Evolutionary conservation across 2,329 filamentous ascomycete genomes (phyloP).

Genomic region (Calonectria henricotiae): DNA sequence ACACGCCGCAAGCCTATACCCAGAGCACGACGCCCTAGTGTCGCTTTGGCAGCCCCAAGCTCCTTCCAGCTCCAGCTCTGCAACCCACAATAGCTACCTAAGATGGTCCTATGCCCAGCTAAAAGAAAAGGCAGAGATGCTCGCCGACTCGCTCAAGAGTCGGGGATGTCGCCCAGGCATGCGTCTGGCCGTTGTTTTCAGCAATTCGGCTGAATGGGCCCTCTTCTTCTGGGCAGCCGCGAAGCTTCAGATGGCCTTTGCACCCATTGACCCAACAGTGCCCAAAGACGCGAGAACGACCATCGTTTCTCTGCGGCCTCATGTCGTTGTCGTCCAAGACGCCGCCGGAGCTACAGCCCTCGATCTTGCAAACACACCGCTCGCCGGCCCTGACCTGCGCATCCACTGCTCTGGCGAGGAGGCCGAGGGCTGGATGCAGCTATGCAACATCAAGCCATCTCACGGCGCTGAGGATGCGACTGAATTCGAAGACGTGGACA

Average conservation of each 20-base stretch:
- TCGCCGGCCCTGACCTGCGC: conserved; percentile 28
- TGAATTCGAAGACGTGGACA: background rate
- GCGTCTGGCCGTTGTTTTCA: conserved; percentile 55
- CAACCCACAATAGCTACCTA: conserved; percentile 40
- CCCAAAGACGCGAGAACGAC: conserved; percentile 48
- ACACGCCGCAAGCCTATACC: conserved; percentile 49
- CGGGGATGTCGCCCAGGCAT: conserved; percentile 52
- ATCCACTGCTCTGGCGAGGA: conserved; percentile 50
- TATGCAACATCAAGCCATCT: conserved; percentile 36
- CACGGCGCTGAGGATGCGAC: background rate
- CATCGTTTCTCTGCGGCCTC: conserved; percentile 49
- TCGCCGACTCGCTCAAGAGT: conserved; percentile 49
- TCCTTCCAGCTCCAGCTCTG: conserved; percentile 21
- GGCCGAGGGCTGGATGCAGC: conserved; percentile 45
- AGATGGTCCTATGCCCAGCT: conserved; percentile 56
- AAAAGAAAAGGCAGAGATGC: conserved; percentile 44
- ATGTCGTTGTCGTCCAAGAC: conserved; percentile 57
- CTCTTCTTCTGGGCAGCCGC: conserved; percentile 59
- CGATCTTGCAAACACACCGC: conserved; percentile 29
- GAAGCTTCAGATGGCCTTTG: conserved; percentile 56
- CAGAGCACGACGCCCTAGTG: conserved; percentile 57
- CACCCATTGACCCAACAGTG: conserved; percentile 56
- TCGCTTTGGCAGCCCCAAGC: conserved; percentile 56
- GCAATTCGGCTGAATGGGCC: conserved; percentile 61
- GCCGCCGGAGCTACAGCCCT: conserved; percentile 45